These are phyloP conservation scores for Lachnellula cervina DNA, from an alignment of 2,329 filamentous ascomycete species.

Conservation along the genomic window DNA sequence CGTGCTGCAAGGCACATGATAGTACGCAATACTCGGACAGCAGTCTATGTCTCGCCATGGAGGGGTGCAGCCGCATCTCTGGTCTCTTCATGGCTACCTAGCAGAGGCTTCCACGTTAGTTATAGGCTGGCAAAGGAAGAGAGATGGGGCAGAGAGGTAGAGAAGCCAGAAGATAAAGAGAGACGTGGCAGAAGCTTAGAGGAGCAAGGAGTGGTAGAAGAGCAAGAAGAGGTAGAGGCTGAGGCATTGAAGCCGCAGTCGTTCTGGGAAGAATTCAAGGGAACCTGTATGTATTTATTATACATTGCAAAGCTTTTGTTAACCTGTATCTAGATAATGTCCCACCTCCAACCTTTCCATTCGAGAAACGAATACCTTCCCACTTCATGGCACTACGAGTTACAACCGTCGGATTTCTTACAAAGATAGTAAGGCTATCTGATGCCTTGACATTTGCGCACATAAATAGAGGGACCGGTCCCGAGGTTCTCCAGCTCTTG, in stretches of 20 bases:
- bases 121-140: neutral
- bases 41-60: neutral
- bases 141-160: conserved; percentile 2
- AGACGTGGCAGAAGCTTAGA: no score
- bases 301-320: neutral
- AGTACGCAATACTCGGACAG: neutral
- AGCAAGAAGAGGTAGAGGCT: neutral
- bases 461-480: conserved; percentile 31
- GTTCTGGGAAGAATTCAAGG: conserved; percentile 27
- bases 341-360: conserved; percentile 9
- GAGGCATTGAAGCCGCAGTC: neutral
- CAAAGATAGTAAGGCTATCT: conserved; percentile 61
- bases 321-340: conserved; percentile 7
- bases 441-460: conserved; percentile 68
- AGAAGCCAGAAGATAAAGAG: neutral
- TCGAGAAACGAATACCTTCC: conserved; percentile 5
- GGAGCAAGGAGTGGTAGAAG: no score
- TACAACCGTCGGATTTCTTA: conserved; percentile 66
- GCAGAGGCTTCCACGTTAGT: conserved; percentile 14
- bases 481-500: conserved; percentile 36
- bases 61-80: neutral
- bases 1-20: conserved; percentile 7
- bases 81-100: neutral
- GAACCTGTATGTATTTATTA: conserved; percentile 17
- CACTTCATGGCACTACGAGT: conserved; percentile 37